Base-by-base conservation (phyloP, 2,329 filamentous ascomycete genomes). In the Mollisiaceae sp. region DNA sequence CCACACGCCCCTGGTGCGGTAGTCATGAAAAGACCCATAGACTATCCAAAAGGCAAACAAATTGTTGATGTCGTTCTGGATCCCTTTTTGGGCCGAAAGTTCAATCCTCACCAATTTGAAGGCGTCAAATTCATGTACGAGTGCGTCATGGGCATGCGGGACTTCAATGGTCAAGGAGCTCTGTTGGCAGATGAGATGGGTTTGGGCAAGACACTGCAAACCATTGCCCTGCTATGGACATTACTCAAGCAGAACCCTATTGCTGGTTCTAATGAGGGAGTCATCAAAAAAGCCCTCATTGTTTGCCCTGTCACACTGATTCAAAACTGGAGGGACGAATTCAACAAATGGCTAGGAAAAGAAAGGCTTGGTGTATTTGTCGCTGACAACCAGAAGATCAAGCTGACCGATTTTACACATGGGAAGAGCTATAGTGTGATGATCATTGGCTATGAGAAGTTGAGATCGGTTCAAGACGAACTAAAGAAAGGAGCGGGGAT, bases 181-280 rank as follows among this genome's bases (percentile, higher is more conserved):
- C 88, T 92, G 65, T 79, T 92, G 58, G 90, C 90, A 1, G 90
- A 92, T 73, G 90, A 92, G 71, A 92, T 92, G 90, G 90, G 90
- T 0, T 77, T 92, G 1, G 90, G 90, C 22, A 92, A 92, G 77
- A 91, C 90, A 0, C 75, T 92, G 39, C 89, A 92, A 72, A 91
- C 89, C 0, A 92, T 92, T 72, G 81, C 89, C 2, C 77, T 92
- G 55, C 74, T 92, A 14, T 92, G 89, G 89, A 92, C 89, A 1
- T 76, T 92, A 39, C 77, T 92, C 67, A 91, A 91, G 75, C 89
- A 92, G 72, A 91, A 89, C 72, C 89, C 89, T 0, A 81, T 91
- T 6, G 81, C 87, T 69, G 84, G 85, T 45, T 82, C 80, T 35
- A 71, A 68, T 24, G 69, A 78, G 1, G 86, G 88, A 1, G 85